Base-by-base conservation (phyloP, 331 rosid genomes). In the Telfairia occidentalis region DNA sequence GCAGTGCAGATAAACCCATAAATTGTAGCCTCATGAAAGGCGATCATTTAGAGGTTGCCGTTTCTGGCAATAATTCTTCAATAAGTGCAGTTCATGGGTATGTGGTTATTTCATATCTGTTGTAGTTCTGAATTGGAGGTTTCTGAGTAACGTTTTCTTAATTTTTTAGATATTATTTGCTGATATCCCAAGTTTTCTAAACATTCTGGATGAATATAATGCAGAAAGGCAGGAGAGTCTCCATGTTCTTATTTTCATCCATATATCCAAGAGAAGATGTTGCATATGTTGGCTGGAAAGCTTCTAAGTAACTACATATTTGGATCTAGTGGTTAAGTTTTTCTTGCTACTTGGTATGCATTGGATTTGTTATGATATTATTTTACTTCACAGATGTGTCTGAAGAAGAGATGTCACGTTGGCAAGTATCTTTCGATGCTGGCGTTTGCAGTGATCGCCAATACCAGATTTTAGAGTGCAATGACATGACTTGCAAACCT, bases 231-330 rank as follows among this genome's bases (percentile, higher is more conserved):
- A 43, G 87, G 84, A 40, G 83, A 76, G 40, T 67, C 59, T 70
- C 72, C 86, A 80, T 76, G 86, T 81, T 76, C 52, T 65, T 82
- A 84, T 81, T 77, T 85, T 73, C 97, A 90, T 74, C 96, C 97
- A 2, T 82, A 77, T 78, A 79, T 92, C 73, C 74, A 63, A 26
- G 84, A 80, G 76, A 87, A 82, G 45, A 74, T 83, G 64, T 76
- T 72, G 76, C 86, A 83, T 82, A 79, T 87, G 84, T 83, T 69
- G 77, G 79, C 43, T 50, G 86, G 87, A 67, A 65, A 61, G 82
- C 78, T 61, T 46, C 67, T 75, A n/a, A 75, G 82, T 61, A 79
- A 82, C 28, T 66, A 80, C 70, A 21, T 55, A 75, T 32, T 82
- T 54, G 89, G 87, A 75, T 81, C 71, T 83, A 23, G 73, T 79